Evolutionary conservation across 495 filamentous ascomycete genomes (phyloP).

Genomic region (Collariella sp.): DNA sequence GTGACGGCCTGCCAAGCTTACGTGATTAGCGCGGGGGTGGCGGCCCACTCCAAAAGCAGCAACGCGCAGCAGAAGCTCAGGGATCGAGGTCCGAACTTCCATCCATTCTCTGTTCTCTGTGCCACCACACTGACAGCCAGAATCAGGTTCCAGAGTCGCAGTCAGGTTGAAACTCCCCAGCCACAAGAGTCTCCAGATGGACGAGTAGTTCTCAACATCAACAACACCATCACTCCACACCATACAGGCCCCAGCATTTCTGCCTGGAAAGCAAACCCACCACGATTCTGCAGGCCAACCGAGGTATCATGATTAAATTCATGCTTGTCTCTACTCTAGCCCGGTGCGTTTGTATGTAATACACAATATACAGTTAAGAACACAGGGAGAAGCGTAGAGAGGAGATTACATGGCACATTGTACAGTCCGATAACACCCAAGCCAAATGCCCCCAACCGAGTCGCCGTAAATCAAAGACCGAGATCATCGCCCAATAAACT

Average conservation of each 20-base stretch:
- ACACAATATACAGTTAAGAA: slow-evolving; percentile 26
- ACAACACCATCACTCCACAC: no score
- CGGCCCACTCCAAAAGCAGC: slow-evolving; percentile 7
- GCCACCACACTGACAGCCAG: background rate
- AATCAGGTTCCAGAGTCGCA: background rate
- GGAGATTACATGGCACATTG: slow-evolving; percentile 30
- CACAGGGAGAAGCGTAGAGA: slow-evolving; percentile 25
- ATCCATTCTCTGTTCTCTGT: background rate
- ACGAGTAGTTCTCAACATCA: no score
- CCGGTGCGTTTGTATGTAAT: slow-evolving; percentile 24
- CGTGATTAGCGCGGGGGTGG: slow-evolving; percentile 13
- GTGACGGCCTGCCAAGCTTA: slow-evolving; percentile 14
- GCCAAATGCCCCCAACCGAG: slow-evolving; percentile 25
- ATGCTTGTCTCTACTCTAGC: slow-evolving; percentile 23
- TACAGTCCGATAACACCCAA: slow-evolving; percentile 29
- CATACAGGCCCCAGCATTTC: background rate
- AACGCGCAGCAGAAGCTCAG: no score
- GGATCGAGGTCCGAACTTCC: background rate
- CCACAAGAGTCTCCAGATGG: background rate
- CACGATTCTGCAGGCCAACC: background rate
- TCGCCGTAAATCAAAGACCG: slow-evolving; percentile 26
- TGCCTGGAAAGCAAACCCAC: background rate
- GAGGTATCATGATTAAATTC: background rate
- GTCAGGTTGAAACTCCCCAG: background rate
- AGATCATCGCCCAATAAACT: slow-evolving; percentile 9